Percentiles rank a stretch among this genome's conserved stretches.
Conservation (phyloP, 352 stramenopile genomes). For the Phytophthora cajani region DNA sequence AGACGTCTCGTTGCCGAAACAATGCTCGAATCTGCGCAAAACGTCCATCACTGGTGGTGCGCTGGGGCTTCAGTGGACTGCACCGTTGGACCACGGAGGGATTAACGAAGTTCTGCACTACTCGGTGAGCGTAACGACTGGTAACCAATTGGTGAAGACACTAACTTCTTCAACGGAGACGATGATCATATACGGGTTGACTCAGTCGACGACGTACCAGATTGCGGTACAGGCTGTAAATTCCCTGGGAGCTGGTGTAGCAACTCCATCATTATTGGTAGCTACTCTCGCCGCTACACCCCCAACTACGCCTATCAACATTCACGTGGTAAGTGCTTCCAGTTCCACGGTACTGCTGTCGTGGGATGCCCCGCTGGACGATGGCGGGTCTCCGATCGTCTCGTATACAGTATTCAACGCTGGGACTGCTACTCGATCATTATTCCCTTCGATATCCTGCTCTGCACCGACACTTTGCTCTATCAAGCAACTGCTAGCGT, state of each 20-base stretch:
- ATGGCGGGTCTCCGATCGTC: slow-evolving; percentile 52
- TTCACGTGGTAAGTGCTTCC: slow-evolving; percentile 40
- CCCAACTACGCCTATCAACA: slow-evolving; percentile 38
- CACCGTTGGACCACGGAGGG: slow-evolving; percentile 50
- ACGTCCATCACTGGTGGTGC: slow-evolving; percentile 45
- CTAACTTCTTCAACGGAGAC: slow-evolving; percentile 5
- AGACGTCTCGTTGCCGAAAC: slow-evolving; percentile 58
- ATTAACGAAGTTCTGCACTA: slow-evolving; percentile 36
- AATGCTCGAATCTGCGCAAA: slow-evolving; percentile 39
- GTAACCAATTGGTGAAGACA: slow-evolving; percentile 16
- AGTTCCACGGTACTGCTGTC: slow-evolving; percentile 52
- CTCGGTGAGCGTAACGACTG: slow-evolving; percentile 27
- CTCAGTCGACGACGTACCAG: slow-evolving; percentile 55
- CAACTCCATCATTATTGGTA: slow-evolving; percentile 31
- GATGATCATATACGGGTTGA: slow-evolving; percentile 47
- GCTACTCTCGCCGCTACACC: slow-evolving; percentile 32
- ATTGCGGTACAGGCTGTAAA: slow-evolving; percentile 48
- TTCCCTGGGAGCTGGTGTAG: slow-evolving; percentile 25
- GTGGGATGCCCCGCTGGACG: slow-evolving; percentile 57
- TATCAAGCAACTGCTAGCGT: slow-evolving; percentile 44
- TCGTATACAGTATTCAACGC: slow-evolving; percentile 58
- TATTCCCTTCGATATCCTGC: slow-evolving; percentile 40
- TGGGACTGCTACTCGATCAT: not conserved
- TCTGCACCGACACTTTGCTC: slow-evolving; percentile 41
- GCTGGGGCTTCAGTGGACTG: slow-evolving; percentile 48